Conservation (phyloP, 257 asterid species). For the Nicotiana tomentosiformis region DNA sequence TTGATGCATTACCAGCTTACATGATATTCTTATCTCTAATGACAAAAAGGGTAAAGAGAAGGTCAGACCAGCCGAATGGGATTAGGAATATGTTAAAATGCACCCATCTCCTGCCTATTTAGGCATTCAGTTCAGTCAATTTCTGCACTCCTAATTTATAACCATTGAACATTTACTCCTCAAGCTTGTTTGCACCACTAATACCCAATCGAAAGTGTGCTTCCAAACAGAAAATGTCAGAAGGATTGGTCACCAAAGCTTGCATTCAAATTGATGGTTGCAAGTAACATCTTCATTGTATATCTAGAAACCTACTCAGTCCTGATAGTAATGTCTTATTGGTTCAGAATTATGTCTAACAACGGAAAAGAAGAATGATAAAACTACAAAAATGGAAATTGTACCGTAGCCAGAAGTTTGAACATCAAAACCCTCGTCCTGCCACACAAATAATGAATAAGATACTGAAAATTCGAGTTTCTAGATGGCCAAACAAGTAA, state of each 20-base stretch:
- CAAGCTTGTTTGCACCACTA: not conserved
- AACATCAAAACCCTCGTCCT: conserved; percentile 98
- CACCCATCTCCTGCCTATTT: not conserved
- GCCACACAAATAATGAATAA: conserved; percentile 8
- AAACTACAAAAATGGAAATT: conserved; percentile 10
- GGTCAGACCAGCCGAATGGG: not conserved
- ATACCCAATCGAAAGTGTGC: not conserved
- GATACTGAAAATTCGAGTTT: not conserved
- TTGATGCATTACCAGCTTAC: not conserved
- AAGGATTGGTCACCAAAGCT: conserved; percentile 4
- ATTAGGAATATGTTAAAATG: not conserved
- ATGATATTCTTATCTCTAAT: not conserved
- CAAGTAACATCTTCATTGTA: not conserved
- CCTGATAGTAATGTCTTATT: not conserved
- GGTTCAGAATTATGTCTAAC: not conserved
- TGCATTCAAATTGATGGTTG: not conserved
- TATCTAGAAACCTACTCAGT: not conserved
- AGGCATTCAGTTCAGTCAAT: not conserved
- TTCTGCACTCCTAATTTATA: not conserved
- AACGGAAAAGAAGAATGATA: not conserved
- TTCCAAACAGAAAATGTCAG: not conserved
- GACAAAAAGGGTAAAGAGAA: not conserved
- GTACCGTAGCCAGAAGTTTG: conserved; percentile 94
- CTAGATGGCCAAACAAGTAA: not conserved
- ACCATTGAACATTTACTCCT: not conserved